phyloP scores from a whole-genome alignment of 345 rosid species.

The Gynandropsis gynandra region DNA sequence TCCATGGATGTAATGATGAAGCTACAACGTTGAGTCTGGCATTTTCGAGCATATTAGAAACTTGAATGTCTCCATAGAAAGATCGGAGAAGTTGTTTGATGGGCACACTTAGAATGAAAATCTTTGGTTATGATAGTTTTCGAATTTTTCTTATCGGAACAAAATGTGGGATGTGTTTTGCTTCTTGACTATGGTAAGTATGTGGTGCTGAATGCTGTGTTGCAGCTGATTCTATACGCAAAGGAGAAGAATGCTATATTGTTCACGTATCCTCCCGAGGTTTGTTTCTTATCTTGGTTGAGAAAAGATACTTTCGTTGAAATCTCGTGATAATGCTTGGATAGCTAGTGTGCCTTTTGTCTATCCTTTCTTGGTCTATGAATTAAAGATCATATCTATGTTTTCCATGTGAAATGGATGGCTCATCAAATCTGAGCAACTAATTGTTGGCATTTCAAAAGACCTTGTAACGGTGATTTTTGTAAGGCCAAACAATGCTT shows the following conservation, averaged over 20 bases:
- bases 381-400: no score
- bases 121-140: neutral
- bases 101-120: no score
- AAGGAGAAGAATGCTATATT: conserved; percentile 93
- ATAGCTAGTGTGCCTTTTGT: neutral
- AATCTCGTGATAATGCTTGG: neutral
- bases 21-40: neutral
- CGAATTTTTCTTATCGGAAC: neutral
- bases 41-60: neutral
- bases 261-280: conserved; percentile 88
- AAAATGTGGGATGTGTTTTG: conserved; percentile 14
- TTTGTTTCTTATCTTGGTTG: conserved; percentile 25
- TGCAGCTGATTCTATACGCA: conserved; percentile 76
- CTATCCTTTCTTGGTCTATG: no score
- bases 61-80: neutral
- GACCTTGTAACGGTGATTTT: neutral
- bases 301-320: neutral
- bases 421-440: no score
- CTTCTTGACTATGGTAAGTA: conserved; percentile 80
- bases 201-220: conserved; percentile 63
- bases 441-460: no score
- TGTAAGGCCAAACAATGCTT: neutral
- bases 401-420: no score
- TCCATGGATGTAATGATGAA: no score
- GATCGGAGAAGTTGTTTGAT: neutral